Conservation (phyloP, 1,139 yeast genomes). For the Blastobotrys persicus region DNA sequence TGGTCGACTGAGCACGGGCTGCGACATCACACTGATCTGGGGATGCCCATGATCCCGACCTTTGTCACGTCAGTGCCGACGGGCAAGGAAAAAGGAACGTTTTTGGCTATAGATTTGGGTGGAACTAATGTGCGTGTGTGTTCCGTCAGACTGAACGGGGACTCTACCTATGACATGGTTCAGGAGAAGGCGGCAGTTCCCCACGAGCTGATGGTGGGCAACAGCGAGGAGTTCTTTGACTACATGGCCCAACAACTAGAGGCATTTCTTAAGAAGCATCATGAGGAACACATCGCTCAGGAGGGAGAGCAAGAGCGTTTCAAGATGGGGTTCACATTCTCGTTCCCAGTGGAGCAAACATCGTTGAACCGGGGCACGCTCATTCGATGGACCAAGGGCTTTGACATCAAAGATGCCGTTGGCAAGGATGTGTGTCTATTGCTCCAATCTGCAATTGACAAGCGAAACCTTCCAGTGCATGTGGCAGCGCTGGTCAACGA, state of each 20-base stretch:
- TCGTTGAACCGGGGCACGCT: constrained; percentile 73
- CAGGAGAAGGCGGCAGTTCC: constrained; percentile 79
- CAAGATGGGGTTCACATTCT: constrained; percentile 86
- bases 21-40: constrained; percentile 39
- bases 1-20: constrained; percentile 20
- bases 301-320: constrained; percentile 36
- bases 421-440: constrained; percentile 75
- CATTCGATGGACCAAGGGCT: constrained; percentile 95
- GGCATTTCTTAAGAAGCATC: constrained; percentile 62
- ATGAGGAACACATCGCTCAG: constrained; percentile 33
- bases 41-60: constrained; percentile 86
- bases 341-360: constrained; percentile 87
- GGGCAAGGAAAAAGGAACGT: constrained; percentile 75
- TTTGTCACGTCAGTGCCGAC: constrained; percentile 76
- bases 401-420: constrained; percentile 77
- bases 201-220: constrained; percentile 61
- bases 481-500: constrained; percentile 92
- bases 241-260: constrained; percentile 71
- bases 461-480: constrained; percentile 57
- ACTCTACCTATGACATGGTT: constrained; percentile 67
- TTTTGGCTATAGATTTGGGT: constrained; percentile 80
- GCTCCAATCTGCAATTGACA: constrained; percentile 67
- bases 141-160: constrained; percentile 75
- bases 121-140: constrained; percentile 89
- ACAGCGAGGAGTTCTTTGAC: constrained; percentile 57